Base-by-base conservation (phyloP, 2,329 filamentous ascomycete genomes). In the Malbranchea cinnamomea region DNA sequence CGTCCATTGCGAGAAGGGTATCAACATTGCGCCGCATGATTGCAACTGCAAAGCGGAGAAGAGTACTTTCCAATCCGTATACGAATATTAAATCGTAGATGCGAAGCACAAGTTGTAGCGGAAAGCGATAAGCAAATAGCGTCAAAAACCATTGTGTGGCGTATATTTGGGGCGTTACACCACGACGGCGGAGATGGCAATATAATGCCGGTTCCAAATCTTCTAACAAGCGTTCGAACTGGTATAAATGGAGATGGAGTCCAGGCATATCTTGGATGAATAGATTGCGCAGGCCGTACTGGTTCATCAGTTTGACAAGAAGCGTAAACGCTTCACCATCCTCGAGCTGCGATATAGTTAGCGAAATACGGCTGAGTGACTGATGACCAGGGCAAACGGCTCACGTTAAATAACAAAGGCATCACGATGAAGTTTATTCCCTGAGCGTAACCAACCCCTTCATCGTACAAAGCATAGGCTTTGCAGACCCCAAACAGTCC, bases 91-190 rank as follows among this genome's bases (percentile, higher is more conserved):
- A 62, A 50, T 98, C 89, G 55, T 95, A 98, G 29, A 98, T 91
- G 18, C 89, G 80, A 34, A 98, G 74, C 5, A 98, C 89, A 6
- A 98, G 72, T 50, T 98, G 89, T 5, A 98, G 67, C 6, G 89
- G 89, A 54, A 98, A 98, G 23, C 91, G 80, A 54, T 98, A 98
- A 18, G 87, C 84, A 49, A 98, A 98, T n/a, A 98, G 67, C 0
- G 89, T 98, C 28, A 98, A 68, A 57, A 98, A 98, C 89, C 89
- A 98, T 54, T 98, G 89, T 0, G 89, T 98, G 25, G 89, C 89
- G 50, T 98, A 98, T 6, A 98, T 67, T 48, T 93, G 83, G 1
- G 89, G 79, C 6, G 79, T 79, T 32, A 98, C 89, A 40, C 82
- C 77, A 33, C 80, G 74, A 35, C 89, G 76, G 47, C 81, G 80